Evolutionary conservation across 345 rosid species (phyloP).

Genomic region (Alliaria petiolata): DNA sequence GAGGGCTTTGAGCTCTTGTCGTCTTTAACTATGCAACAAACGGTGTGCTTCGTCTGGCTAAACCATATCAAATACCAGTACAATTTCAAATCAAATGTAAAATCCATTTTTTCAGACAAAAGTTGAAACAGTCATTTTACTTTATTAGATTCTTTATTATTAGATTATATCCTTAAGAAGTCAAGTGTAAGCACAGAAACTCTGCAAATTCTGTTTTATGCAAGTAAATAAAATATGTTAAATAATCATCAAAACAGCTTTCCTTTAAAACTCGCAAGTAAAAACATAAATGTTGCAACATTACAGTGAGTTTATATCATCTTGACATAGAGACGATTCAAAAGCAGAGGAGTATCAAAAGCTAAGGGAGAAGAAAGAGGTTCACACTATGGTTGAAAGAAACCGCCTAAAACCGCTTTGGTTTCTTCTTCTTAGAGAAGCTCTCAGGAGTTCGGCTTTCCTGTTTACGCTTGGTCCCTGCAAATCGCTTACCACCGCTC

Average conservation of each 20-base stretch:
- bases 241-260: background rate
- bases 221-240: background rate
- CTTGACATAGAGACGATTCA: background rate
- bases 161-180: background rate
- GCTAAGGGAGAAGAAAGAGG: constrained; percentile 4
- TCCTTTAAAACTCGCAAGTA: background rate
- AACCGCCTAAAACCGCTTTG: constrained; percentile 33
- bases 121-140: background rate
- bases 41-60: background rate
- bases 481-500: constrained; percentile 40
- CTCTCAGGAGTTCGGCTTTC: constrained; percentile 59
- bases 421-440: constrained; percentile 51
- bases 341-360: constrained; percentile 9
- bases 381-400: background rate
- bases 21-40: background rate
- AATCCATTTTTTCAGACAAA: background rate
- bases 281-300: constrained; percentile 13
- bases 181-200: background rate
- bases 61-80: background rate
- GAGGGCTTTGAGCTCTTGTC: background rate
- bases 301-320: constrained; percentile 23
- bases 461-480: constrained; percentile 67
- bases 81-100: background rate
- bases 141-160: background rate
- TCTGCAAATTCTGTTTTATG: background rate